Base-by-base conservation (phyloP, 2,329 filamentous ascomycete species). In the Seiridium cupressi region DNA sequence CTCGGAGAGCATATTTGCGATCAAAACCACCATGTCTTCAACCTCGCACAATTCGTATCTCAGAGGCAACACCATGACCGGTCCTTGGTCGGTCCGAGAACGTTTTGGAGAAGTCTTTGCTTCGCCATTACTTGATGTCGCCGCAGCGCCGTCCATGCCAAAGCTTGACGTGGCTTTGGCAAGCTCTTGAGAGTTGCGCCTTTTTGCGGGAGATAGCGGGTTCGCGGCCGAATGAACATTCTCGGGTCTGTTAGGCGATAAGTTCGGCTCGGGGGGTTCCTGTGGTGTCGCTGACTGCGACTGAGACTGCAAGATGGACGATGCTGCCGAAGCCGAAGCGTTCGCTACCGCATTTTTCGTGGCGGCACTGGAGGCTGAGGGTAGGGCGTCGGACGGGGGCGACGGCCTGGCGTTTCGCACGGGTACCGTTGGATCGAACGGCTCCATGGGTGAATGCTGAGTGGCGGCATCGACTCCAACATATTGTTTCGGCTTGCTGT, bases 1-100 rank as follows among this genome's bases (percentile, higher is more conserved):
- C 76, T 99, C 95, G 75, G 93, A 89, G 53, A 99, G 83, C 95
- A 99, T 98, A 70, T 96, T 92, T 51, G 93, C 88, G 66, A 99
- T 95, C 62, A 99, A 79, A 47, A 94, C 83, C 35, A 97, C 95
- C 72, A 99, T 85, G 72, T 97, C 93, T 69, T 93, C 90, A 7
- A 91, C 86, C 44, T 89, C 82, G 72, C 92, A 96, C 9, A 87
- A 79, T 74, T 97, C 92, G 74, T 99, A 99, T 68, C 84, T 82
- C 61, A 84, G 75, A 1, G 95, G 90, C 71, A 95, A 69, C 7
- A 83, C 67, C 69, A 87, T 89, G 46, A 83, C 77, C 6, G 82
- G 79, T 5, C 73, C 75, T 11, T 77, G 73, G 49, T 82, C 81
- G 40, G 81, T 78, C 64, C 79, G 83, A 36, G 79, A 72, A 48